Conservation (phyloP, 768 basidiomycete genomes). For the Psilocybe cyanescens region DNA sequence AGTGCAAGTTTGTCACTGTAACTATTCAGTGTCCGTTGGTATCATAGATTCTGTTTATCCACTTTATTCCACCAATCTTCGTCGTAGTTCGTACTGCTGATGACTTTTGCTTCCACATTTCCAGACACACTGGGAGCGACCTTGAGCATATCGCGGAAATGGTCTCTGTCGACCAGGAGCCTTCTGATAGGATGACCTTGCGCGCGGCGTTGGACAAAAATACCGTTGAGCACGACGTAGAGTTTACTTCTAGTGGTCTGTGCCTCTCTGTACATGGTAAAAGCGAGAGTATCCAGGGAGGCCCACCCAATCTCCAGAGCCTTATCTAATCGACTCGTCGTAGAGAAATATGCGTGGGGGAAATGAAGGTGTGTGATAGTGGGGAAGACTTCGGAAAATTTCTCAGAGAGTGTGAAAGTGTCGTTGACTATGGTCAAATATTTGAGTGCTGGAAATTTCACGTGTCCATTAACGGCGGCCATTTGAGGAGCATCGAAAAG, state of each 20-base stretch:
- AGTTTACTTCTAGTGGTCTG: constrained; percentile 20
- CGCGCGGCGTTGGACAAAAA: constrained; percentile 21
- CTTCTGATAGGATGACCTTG: constrained; percentile 22
- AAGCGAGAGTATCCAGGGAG: constrained; percentile 28
- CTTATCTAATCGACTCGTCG: constrained; percentile 19
- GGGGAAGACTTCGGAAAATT: constrained; percentile 30
- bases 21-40: not conserved
- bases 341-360: constrained; percentile 26
- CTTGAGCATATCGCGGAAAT: constrained; percentile 16
- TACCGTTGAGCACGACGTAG: constrained; percentile 15
- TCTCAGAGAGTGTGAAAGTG: constrained; percentile 21
- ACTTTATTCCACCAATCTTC: constrained; percentile 36
- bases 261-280: constrained; percentile 30
- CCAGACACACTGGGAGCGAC: constrained; percentile 2
- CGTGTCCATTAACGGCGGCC: constrained; percentile 2
- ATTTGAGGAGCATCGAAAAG: constrained; percentile 27
- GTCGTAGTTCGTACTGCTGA: constrained; percentile 26
- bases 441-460: constrained; percentile 33
- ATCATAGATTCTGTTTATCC: not conserved
- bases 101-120: constrained; percentile 16
- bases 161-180: constrained; percentile 34
- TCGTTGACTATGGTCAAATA: constrained; percentile 35
- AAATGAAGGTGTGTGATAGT: constrained; percentile 36
- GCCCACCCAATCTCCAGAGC: constrained; percentile 20
- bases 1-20: not conserved